Evolutionary conservation across 2,329 filamentous ascomycete species (phyloP).

Genomic region (Xylaria sp.): DNA sequence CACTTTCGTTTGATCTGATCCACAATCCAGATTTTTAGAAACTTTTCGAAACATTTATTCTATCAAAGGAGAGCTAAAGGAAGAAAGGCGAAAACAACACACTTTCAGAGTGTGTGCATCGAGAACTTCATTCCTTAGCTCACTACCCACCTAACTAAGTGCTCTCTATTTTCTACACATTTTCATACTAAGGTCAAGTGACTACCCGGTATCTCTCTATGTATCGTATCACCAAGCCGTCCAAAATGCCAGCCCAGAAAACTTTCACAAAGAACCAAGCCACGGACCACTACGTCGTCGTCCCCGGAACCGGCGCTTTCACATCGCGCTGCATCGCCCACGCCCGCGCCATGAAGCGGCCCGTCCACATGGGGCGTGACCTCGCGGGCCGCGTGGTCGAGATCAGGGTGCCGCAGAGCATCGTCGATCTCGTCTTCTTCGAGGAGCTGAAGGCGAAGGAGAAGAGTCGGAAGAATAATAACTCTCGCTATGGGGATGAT

Average conservation of each 20-base stretch:
- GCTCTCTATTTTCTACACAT: no score
- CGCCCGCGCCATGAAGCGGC: slow-evolving; percentile 49
- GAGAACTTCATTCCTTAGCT: no score
- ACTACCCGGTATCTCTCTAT: background rate
- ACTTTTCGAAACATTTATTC: no score
- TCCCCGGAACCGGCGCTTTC: slow-evolving; percentile 41
- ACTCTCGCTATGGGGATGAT: no score
- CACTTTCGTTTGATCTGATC: background rate
- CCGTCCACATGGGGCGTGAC: slow-evolving; percentile 54
- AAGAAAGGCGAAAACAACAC: no score
- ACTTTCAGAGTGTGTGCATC: no score
- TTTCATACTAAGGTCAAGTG: no score
- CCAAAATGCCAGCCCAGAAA: background rate
- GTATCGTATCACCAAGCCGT: background rate
- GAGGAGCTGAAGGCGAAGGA: slow-evolving; percentile 8
- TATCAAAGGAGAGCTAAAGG: no score
- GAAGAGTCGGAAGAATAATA: no score
- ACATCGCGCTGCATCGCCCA: slow-evolving; percentile 50
- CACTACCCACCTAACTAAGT: no score
- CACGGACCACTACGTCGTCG: slow-evolving; percentile 54
- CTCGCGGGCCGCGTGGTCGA: slow-evolving; percentile 47
- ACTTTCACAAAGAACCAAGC: background rate
- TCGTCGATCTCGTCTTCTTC: slow-evolving; percentile 48
- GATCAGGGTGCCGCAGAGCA: slow-evolving; percentile 55
- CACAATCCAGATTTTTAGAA: no score